These are phyloP conservation scores for Hymenoscyphus fraxineus DNA, from an alignment of 2,329 filamentous ascomycete species.

Conservation along the genomic window DNA sequence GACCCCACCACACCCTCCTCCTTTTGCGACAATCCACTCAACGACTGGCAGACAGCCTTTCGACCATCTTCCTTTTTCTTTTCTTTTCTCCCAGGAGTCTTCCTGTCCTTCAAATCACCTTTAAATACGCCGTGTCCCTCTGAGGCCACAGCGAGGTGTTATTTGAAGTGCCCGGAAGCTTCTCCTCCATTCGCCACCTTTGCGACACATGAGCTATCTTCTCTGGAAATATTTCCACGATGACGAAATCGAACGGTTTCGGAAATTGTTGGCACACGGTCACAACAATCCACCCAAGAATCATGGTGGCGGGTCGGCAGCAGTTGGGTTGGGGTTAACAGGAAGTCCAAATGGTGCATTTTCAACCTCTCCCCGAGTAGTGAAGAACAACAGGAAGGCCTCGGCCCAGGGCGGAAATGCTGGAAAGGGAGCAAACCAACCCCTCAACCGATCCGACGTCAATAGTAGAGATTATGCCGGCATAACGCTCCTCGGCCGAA, in stretches of 20 bases:
- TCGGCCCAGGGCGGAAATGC: constrained; percentile 47
- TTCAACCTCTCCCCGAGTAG: constrained; percentile 48
- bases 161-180: constrained; percentile 32
- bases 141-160: constrained; percentile 86
- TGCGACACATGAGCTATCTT: constrained; percentile 83
- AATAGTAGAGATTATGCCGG: constrained; percentile 82
- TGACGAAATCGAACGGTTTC: constrained; percentile 95
- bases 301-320: constrained; percentile 40
- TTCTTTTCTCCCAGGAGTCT: constrained; percentile 33
- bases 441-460: constrained; percentile 60
- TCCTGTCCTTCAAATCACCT: constrained; percentile 58
- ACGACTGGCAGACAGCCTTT: background rate
- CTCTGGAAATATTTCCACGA: constrained; percentile 96
- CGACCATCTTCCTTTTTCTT: constrained; percentile 5
- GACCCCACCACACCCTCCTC: background rate
- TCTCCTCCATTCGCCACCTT: constrained; percentile 36
- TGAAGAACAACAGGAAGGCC: constrained; percentile 48
- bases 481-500: constrained; percentile 78
- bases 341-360: constrained; percentile 29
- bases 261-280: constrained; percentile 76
- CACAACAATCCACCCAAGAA: constrained; percentile 54
- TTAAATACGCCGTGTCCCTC: constrained; percentile 88
- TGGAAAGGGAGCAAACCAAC: constrained; percentile 43
- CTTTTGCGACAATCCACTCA: background rate
- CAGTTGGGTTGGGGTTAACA: constrained; percentile 40